Evolutionary conservation across 1,284 basidiomycete genomes (phyloP).

Genomic region (Puccinia horiana): DNA sequence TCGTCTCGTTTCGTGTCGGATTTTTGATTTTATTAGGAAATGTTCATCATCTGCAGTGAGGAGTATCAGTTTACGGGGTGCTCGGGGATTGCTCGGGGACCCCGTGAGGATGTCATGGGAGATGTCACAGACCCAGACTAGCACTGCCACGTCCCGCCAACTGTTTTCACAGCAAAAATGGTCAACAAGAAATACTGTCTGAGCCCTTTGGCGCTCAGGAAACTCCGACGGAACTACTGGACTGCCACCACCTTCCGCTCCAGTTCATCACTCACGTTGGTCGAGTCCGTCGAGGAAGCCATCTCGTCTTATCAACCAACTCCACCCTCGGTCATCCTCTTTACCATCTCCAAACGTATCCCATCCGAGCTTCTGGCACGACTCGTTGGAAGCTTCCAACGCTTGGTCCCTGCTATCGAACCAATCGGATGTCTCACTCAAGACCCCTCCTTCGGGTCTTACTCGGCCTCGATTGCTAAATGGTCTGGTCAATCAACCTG

Average conservation of each 20-base stretch:
- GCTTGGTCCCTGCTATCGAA: background rate
- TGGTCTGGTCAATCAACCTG: conserved; percentile 17
- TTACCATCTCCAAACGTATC: conserved; percentile 39
- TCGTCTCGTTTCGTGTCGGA: background rate
- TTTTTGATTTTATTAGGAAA: background rate
- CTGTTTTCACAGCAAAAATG: background rate
- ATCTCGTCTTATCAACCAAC: background rate
- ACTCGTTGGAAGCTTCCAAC: conserved; percentile 26
- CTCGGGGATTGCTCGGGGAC: too few relatives aligned
- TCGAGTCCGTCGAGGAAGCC: conserved; percentile 6
- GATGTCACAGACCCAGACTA: too few relatives aligned
- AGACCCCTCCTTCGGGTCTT: conserved; percentile 7
- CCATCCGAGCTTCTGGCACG: conserved; percentile 8
- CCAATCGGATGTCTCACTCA: conserved; percentile 45
- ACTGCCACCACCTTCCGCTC: conserved; percentile 25
- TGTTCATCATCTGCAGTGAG: background rate
- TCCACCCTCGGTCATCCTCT: background rate
- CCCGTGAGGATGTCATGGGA: background rate
- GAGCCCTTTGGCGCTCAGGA: background rate
- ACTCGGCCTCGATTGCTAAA: conserved; percentile 33
- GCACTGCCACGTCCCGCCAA: too few relatives aligned
- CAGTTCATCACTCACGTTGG: background rate
- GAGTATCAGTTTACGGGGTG: too few relatives aligned
- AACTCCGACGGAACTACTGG: conserved; percentile 31
- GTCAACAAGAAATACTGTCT: background rate